Conservation (phyloP, 2,329 filamentous ascomycete species). For the Claviceps pazoutovae region DNA sequence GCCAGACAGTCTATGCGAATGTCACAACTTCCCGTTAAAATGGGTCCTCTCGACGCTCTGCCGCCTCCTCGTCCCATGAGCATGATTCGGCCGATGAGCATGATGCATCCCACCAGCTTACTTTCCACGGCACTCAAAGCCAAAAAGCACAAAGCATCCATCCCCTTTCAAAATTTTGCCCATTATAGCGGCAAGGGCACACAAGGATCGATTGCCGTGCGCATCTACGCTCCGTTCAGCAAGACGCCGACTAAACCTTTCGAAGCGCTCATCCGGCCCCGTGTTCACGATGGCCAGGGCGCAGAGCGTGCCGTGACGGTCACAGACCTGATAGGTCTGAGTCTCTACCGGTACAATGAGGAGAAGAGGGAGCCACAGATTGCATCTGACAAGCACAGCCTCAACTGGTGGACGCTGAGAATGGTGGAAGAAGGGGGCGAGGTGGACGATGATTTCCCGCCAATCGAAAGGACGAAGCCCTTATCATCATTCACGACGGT, state of each 20-base stretch:
- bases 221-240: conserved; percentile 64
- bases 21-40: conserved; percentile 40
- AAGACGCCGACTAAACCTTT: conserved; percentile 49
- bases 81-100: conserved; percentile 49
- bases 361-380: conserved; percentile 59
- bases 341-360: conserved; percentile 64
- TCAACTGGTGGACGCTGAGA: conserved; percentile 70
- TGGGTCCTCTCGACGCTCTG: conserved; percentile 47
- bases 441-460: conserved; percentile 73
- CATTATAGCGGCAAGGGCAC: conserved; percentile 66
- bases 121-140: conserved; percentile 60
- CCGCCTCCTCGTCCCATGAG: conserved; percentile 58
- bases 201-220: conserved; percentile 59
- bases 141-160: conserved; percentile 52
- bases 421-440: conserved; percentile 79
- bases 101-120: conserved; percentile 55
- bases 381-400: conserved; percentile 51
- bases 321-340: conserved; percentile 68
- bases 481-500: conserved; percentile 70
- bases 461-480: conserved; percentile 58
- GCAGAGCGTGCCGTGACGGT: conserved; percentile 52
- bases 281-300: conserved; percentile 53
- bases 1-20: conserved; percentile 49
- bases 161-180: conserved; percentile 66
- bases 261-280: conserved; percentile 57